A percentile compares a stretch with the other conserved stretches of the same genome.
phyloP scores from a whole-genome alignment of 371 early-diverging fungal species.

The Apophysomyces variabilis region DNA sequence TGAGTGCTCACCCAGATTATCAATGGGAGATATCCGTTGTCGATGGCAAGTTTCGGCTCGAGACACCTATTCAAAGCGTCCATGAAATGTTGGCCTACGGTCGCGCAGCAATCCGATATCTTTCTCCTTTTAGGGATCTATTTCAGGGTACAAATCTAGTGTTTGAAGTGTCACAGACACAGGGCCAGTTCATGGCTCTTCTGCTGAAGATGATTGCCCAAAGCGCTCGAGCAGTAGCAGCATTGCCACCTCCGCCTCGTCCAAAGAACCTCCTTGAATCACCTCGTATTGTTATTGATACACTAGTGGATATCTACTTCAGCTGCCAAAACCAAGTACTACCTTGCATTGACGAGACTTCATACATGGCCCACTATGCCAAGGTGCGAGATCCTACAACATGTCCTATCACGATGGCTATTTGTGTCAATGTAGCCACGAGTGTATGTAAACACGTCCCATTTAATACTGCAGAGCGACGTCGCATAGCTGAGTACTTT shows the following conservation, averaged over 20 bases:
- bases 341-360: neutral
- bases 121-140: slow-evolving; percentile 18
- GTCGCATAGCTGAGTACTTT: slow-evolving; percentile 14
- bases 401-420: slow-evolving; percentile 11
- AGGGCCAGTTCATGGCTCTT: neutral
- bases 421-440: slow-evolving; percentile 5
- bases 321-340: neutral
- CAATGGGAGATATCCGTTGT: slow-evolving; percentile 23
- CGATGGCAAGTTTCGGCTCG: slow-evolving; percentile 16
- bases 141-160: slow-evolving; percentile 14
- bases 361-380: slow-evolving; percentile 9
- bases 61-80: slow-evolving; percentile 16
- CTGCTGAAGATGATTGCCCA: neutral
- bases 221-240: neutral
- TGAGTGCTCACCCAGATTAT: neutral
- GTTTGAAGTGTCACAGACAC: slow-evolving; percentile 6
- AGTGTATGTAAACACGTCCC: slow-evolving; percentile 8
- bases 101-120: slow-evolving; percentile 16
- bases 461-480: neutral
- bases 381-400: slow-evolving; percentile 1
- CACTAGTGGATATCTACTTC: neutral
- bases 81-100: slow-evolving; percentile 15
- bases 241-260: neutral
- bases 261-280: neutral
- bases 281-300: neutral